Conservation (phyloP, 192 early-diverging fungal genomes). For the Linnemannia schmuckeri region DNA sequence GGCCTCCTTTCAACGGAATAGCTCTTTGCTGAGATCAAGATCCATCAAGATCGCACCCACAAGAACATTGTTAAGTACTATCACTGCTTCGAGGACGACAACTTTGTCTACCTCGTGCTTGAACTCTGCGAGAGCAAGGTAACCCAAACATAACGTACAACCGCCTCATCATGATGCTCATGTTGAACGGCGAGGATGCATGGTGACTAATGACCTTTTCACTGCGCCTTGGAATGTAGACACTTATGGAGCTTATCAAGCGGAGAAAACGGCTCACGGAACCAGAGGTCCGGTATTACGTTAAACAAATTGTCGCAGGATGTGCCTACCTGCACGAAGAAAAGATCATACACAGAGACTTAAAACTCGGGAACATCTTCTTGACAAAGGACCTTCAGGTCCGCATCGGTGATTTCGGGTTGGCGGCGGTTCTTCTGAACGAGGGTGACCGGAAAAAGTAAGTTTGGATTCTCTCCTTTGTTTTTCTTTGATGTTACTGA, state of each 20-base stretch:
- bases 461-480: neutral
- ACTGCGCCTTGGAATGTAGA: conserved; percentile 61
- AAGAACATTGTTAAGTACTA: conserved; percentile 84
- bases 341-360: conserved; percentile 91
- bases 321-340: conserved; percentile 86
- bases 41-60: conserved; percentile 81
- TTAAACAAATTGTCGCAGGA: conserved; percentile 84
- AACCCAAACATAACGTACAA: neutral
- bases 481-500: neutral
- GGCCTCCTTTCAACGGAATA: conserved; percentile 8
- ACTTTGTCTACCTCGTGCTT: conserved; percentile 89
- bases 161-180: neutral
- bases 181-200: neutral
- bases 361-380: conserved; percentile 96
- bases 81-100: conserved; percentile 89
- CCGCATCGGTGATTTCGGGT: conserved; percentile 96
- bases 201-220: neutral
- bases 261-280: conserved; percentile 85
- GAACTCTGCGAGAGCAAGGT: conserved; percentile 93
- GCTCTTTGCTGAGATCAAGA: conserved; percentile 84
- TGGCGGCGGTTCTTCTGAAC: conserved; percentile 86
- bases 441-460: conserved; percentile 91
- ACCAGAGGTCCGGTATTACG: conserved; percentile 90
- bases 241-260: conserved; percentile 87
- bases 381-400: conserved; percentile 83